Evolutionary conservation across 345 rosid genomes (phyloP), one percentile per base, ranked within the genome.

Genomic region (Sonneratia caseolaris): DNA sequence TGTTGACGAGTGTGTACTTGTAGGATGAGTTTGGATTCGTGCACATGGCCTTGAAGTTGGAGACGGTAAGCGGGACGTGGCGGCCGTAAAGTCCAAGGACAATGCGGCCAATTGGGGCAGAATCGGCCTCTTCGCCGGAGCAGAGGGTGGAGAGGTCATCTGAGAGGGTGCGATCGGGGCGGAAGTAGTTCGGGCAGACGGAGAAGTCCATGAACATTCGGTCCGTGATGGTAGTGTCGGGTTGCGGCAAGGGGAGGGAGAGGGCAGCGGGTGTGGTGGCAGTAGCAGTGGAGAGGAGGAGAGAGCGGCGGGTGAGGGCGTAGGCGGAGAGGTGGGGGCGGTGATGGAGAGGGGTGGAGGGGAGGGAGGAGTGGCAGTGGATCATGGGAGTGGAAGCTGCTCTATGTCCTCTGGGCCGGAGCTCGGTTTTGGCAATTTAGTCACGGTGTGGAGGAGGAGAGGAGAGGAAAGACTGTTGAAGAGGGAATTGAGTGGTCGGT

Each of bases 201-300:
- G 92, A 84, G 89, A 93, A 89, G 79, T 93, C 98, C 75, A 93
- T 80, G 89, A 84, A 93, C 74, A 93, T 79, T 8, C 97, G 90
- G 84, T 91, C 91, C 53, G 97, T 93, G 73, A 93, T 88, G 68
- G 92, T 88, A 73, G 91, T 77, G 86, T 93, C 90, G 9, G 76
- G 78, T 0, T 80, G 75, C 1, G 73, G 71, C 18, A 35, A 14
- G 66, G 79, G 16, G 0, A 81, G 74, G 1, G 80, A 73, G 4
- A 79, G 77, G 3, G 84, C 73, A 37, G 86, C 80, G 24, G 68
- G 85, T 66, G 81, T 74, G 73, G 80, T 68, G 77, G 38, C 37
- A 3, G 37, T 53, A 15, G 75, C 72, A 68, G 79, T 74, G 73
- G 76, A 78, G 70, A 69, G 69, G 35, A 2, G 84, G 77, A 76